Evolutionary conservation across 768 basidiomycete genomes (phyloP).

Genomic region (Melanogaster broomeanus): DNA sequence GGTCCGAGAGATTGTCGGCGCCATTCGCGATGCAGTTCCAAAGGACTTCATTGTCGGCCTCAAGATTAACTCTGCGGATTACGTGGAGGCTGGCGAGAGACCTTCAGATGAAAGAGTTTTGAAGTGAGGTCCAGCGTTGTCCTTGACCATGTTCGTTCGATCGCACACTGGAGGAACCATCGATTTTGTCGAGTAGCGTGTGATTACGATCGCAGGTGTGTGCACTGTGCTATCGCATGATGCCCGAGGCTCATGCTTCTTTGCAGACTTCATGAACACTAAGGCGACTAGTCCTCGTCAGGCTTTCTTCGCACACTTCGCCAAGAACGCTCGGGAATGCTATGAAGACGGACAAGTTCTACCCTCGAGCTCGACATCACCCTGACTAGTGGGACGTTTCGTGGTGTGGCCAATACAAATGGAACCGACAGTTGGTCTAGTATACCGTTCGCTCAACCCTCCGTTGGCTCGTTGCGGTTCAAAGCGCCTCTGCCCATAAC

Average conservation of each 20-base stretch:
- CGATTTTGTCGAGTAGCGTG: conserved; percentile 89
- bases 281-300: conserved; percentile 47
- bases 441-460: conserved; percentile 60
- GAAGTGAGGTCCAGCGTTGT: conserved; percentile 41
- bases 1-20: conserved; percentile 52
- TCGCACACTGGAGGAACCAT: conserved; percentile 65
- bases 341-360: conserved; percentile 32
- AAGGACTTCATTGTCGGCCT: conserved; percentile 67
- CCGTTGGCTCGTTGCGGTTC: conserved; percentile 57
- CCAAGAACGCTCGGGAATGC: conserved; percentile 52
- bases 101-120: conserved; percentile 32
- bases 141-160: conserved; percentile 57
- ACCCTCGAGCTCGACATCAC: conserved; percentile 34
- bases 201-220: conserved; percentile 73
- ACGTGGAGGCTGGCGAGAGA: conserved; percentile 39
- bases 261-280: conserved; percentile 45
- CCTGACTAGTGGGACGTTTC: conserved; percentile 47
- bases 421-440: conserved; percentile 61
- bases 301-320: conserved; percentile 72
- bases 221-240: not conserved
- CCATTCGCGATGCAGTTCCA: conserved; percentile 57
- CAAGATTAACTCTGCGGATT: conserved; percentile 83
- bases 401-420: conserved; percentile 42
- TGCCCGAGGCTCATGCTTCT: not conserved
- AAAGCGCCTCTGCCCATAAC: conserved; percentile 50